These are phyloP conservation scores for Clavaria fumosa DNA, from an alignment of 768 basidiomycete species.

Conservation along the genomic window DNA sequence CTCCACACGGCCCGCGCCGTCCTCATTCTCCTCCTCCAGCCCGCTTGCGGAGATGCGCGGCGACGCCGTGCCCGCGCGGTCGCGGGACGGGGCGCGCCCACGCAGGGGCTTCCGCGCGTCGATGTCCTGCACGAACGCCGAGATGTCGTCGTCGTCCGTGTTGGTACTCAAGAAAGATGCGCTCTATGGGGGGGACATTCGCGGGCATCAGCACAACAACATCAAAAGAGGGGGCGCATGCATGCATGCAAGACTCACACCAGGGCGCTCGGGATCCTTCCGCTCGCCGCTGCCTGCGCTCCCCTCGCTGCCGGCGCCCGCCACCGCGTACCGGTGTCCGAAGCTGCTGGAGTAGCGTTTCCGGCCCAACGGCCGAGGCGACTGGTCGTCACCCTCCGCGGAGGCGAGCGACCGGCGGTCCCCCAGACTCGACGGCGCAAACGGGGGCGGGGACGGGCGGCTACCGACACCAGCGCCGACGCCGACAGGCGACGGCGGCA, in stretches of 20 bases:
- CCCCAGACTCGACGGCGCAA: constrained; percentile 3
- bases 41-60: too few species aligned
- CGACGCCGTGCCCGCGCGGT: too few species aligned
- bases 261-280: constrained; percentile 7
- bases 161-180: constrained; percentile 32
- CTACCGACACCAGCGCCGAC: constrained; percentile 12
- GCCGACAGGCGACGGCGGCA: constrained; percentile 9
- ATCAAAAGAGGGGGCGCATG: neutral
- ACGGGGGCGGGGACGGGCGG: constrained; percentile 9
- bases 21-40: constrained; percentile 4
- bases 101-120: constrained; percentile 53
- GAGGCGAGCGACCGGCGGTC: neutral
- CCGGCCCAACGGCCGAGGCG: constrained; percentile 17
- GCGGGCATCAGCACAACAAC: neutral
- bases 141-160: constrained; percentile 66
- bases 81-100: constrained; percentile 17
- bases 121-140: constrained; percentile 63
- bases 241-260: constrained; percentile 10
- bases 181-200: too few species aligned
- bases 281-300: constrained; percentile 14
- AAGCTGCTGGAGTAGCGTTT: constrained; percentile 72
- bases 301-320: constrained; percentile 25
- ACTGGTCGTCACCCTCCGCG: constrained; percentile 1
- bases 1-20: constrained; percentile 2
- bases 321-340: constrained; percentile 45